phyloP scores from a whole-genome alignment of 2,329 filamentous ascomycete species.

The Cyclaneusma minus region DNA sequence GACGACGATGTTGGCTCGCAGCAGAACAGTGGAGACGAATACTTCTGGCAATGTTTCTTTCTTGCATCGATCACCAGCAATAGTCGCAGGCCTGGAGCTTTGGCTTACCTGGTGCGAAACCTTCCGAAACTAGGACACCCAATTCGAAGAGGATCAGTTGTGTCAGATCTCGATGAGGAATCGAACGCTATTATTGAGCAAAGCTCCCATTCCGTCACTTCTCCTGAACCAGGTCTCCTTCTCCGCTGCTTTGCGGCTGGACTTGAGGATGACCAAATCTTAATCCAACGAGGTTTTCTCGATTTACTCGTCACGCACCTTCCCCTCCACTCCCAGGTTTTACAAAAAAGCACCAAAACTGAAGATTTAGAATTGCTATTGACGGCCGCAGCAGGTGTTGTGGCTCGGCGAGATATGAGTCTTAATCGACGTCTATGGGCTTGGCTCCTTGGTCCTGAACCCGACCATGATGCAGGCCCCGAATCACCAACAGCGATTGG shows the following conservation, averaged over 20 bases:
- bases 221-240: constrained; percentile 80
- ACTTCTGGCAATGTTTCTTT: constrained; percentile 98
- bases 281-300: constrained; percentile 88
- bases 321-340: constrained; percentile 65
- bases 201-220: constrained; percentile 52
- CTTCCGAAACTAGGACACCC: constrained; percentile 53
- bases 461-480: constrained; percentile 31
- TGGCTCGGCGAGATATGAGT: constrained; percentile 88
- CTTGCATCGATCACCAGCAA: constrained; percentile 82
- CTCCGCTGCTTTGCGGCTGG: constrained; percentile 87
- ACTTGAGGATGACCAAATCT: constrained; percentile 68
- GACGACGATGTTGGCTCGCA: constrained; percentile 33
- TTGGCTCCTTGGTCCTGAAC: constrained; percentile 80
- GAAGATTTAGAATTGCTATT: constrained; percentile 72
- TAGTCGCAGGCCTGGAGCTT: constrained; percentile 66
- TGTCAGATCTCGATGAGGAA: constrained; percentile 1
- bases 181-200: constrained; percentile 29
- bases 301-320: constrained; percentile 85
- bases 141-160: constrained; percentile 16
- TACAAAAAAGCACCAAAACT: constrained; percentile 58
- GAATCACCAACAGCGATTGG: constrained; percentile 25
- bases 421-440: constrained; percentile 89
- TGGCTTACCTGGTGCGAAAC: constrained; percentile 70
- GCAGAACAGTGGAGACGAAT: constrained; percentile 56
- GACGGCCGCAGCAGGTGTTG: constrained; percentile 71